Evolutionary conservation across 345 rosid genomes (phyloP).

Genomic region (Brassica cretica): DNA sequence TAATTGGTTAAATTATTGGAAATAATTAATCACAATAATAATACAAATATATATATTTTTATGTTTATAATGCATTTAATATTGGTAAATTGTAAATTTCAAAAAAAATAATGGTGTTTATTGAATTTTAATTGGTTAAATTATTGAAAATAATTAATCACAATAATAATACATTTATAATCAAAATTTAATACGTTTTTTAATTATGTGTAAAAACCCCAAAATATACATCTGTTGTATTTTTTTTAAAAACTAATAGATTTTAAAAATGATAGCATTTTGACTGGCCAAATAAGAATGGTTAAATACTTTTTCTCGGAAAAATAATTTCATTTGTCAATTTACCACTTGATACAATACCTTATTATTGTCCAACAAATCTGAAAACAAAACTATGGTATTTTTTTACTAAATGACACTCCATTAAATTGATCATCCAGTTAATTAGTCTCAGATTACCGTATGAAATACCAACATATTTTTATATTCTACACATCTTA

Average conservation of each 20-base stretch:
- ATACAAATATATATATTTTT: no score
- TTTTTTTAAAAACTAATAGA: not conserved
- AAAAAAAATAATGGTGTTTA: no score
- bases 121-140: no score
- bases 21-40: no score
- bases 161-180: not conserved
- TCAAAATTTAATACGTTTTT: no score
- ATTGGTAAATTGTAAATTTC: no score
- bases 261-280: not conserved
- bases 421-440: not conserved
- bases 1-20: no score
- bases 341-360: not conserved
- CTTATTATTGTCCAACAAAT: not conserved
- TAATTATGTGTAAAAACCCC: not conserved
- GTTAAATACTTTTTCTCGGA: not conserved
- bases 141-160: not conserved
- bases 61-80: no score
- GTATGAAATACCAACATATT: not conserved
- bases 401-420: not conserved
- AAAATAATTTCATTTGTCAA: not conserved
- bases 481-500: not conserved
- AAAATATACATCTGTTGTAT: no score
- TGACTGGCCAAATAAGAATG: not conserved
- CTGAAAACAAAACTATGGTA: not conserved
- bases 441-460: not conserved